phyloP scores from a whole-genome alignment of 768 basidiomycete species.

The Tremella mesenterica region DNA sequence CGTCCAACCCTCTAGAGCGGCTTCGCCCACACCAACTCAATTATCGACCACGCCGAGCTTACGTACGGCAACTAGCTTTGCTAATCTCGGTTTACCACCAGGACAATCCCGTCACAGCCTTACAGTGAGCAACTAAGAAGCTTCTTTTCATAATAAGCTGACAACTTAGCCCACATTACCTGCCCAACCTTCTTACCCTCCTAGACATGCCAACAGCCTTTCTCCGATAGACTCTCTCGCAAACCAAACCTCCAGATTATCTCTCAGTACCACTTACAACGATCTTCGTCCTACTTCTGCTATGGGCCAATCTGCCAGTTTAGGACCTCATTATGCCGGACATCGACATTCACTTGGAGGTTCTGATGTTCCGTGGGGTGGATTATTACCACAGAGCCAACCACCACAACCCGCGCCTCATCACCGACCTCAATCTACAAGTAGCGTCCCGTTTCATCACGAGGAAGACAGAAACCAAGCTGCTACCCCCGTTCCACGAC shows the following conservation, averaged over 20 bases:
- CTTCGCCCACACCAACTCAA: slow-evolving; percentile 9
- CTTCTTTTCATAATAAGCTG: neutral
- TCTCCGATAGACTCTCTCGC: slow-evolving; percentile 24
- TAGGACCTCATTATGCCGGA: neutral
- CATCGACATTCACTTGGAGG: slow-evolving; percentile 35
- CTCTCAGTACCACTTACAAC: slow-evolving; percentile 15
- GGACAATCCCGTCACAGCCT: slow-evolving; percentile 21
- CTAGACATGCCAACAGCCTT: neutral
- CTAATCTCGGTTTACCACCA: slow-evolving; percentile 31
- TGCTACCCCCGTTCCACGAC: slow-evolving; percentile 22
- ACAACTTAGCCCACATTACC: neutral
- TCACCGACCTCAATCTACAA: slow-evolving; percentile 23
- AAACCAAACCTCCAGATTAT: slow-evolving; percentile 31
- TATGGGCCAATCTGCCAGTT: neutral
- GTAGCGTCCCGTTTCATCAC: slow-evolving; percentile 7
- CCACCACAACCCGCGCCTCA: slow-evolving; percentile 18
- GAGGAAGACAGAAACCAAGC: slow-evolving; percentile 4
- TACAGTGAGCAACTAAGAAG: slow-evolving; percentile 17
- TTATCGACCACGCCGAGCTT: neutral
- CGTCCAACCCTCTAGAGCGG: slow-evolving; percentile 16
- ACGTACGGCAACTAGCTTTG: slow-evolving; percentile 23
- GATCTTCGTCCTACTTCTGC: slow-evolving; percentile 12
- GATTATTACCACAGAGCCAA: slow-evolving; percentile 19
- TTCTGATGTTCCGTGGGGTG: slow-evolving; percentile 25
- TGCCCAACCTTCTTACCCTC: slow-evolving; percentile 2